Evolutionary conservation across 1,284 basidiomycete species (phyloP).

Genomic region (Microbotryum lychnidis-dioicae): DNA sequence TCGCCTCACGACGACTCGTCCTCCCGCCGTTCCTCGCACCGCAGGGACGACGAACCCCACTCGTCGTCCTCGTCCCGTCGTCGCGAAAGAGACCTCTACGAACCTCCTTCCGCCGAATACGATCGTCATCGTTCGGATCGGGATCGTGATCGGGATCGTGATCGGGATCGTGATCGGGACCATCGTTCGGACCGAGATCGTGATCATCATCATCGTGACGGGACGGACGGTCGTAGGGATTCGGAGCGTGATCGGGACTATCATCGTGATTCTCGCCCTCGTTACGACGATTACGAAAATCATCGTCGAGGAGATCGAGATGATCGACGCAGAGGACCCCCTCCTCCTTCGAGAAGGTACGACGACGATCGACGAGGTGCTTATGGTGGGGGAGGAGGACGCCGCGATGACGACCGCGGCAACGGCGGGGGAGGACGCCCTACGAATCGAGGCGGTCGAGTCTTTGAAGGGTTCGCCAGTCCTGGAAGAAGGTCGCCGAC

Average conservation of each 20-base stretch:
- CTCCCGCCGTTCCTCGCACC: conserved; percentile 7
- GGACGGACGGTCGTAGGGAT: conserved; percentile 16
- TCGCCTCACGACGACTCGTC: background rate
- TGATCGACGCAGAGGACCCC: conserved; percentile 3
- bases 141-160: conserved; percentile 43
- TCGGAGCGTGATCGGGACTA: conserved; percentile 33
- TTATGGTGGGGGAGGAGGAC: conserved; percentile 43
- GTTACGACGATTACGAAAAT: conserved; percentile 26
- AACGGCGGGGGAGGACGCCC: conserved; percentile 41
- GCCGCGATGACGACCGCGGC: conserved; percentile 41
- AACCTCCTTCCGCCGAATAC: conserved; percentile 47
- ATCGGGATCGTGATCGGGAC: conserved; percentile 43
- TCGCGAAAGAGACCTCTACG: conserved; percentile 45
- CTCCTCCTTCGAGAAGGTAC: conserved; percentile 39
- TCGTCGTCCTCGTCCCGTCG: background rate
- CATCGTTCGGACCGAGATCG: conserved; percentile 41
- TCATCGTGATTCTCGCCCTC: conserved; percentile 4
- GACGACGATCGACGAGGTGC: conserved; percentile 34
- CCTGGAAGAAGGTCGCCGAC: conserved; percentile 79
- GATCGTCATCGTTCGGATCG: conserved; percentile 37
- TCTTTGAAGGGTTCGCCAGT: conserved; percentile 44
- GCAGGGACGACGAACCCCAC: conserved; percentile 7
- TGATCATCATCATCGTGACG: conserved; percentile 38
- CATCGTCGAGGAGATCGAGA: conserved; percentile 8
- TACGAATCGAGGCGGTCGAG: conserved; percentile 45